Evolutionary conservation across 306 rosid genomes (phyloP).

Genomic region (Fragaria vesca): DNA sequence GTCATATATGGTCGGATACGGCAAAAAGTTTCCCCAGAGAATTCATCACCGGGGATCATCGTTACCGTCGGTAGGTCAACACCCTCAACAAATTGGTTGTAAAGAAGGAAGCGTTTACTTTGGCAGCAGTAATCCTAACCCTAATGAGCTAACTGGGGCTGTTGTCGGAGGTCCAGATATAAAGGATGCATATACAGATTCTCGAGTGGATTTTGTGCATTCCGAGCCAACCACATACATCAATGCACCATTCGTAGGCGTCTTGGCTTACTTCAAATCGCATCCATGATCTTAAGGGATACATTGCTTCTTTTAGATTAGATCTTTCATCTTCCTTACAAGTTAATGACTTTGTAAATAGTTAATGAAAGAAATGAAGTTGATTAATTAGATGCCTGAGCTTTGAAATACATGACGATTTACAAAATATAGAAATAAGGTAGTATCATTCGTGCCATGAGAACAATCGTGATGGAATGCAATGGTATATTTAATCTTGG

Average conservation of each 20-base stretch:
- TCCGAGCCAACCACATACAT: constrained; percentile 65
- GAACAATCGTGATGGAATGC: no score
- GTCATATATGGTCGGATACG: constrained; percentile 73
- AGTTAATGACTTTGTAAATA: neutral
- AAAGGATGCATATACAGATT: constrained; percentile 45
- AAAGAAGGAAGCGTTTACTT: constrained; percentile 37
- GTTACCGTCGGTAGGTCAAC: constrained; percentile 36
- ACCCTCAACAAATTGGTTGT: constrained; percentile 30
- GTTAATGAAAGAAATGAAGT: neutral
- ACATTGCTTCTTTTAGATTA: neutral
- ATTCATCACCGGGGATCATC: constrained; percentile 62
- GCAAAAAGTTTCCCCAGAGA: constrained; percentile 42
- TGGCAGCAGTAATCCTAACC: constrained; percentile 36
- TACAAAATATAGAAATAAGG: no score
- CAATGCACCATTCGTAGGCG: constrained; percentile 65
- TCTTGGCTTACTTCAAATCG: constrained; percentile 55
- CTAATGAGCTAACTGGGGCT: constrained; percentile 53
- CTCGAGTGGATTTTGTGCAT: constrained; percentile 45
- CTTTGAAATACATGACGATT: no score
- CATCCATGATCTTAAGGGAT: constrained; percentile 12
- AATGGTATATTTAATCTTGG: no score
- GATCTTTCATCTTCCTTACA: neutral
- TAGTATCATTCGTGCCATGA: no score
- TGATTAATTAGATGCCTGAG: neutral
- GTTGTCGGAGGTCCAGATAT: constrained; percentile 55